A percentile compares a stretch with the other conserved stretches of the same genome.
Conservation (phyloP, 2,329 filamentous ascomycete species). For the Aspergillus flavus region DNA sequence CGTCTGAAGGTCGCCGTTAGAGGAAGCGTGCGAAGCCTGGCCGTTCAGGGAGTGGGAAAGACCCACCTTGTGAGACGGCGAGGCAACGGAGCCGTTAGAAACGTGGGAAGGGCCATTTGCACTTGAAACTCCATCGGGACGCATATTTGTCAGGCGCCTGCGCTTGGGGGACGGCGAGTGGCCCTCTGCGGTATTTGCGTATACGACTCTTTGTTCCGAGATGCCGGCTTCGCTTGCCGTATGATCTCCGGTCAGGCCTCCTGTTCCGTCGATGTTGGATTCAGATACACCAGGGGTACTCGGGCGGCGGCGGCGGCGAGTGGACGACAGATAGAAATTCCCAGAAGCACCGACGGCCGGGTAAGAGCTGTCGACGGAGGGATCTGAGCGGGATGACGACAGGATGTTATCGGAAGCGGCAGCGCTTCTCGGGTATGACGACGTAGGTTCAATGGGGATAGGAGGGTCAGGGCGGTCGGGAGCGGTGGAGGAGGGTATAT, state of each 20-base stretch:
- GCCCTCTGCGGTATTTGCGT: constrained; percentile 31
- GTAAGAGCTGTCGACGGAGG: constrained; percentile 12
- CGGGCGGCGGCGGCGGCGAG: constrained; percentile 36
- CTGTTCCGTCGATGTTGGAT: constrained; percentile 22
- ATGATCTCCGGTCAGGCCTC: constrained; percentile 26
- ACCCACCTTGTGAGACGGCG: constrained; percentile 52
- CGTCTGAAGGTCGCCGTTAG: constrained; percentile 41
- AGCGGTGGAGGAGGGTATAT: constrained; percentile 62
- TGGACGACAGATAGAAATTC: constrained; percentile 18
- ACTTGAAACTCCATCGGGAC: constrained; percentile 59
- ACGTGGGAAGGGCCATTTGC: constrained; percentile 59
- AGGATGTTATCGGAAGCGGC: constrained; percentile 28
- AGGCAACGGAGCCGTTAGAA: constrained; percentile 58
- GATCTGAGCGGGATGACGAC: constrained; percentile 23
- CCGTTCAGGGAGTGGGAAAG: constrained; percentile 57
- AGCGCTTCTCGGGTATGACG: constrained; percentile 33
- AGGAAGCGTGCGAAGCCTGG: constrained; percentile 43
- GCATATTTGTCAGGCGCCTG: constrained; percentile 64
- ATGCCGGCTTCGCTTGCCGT: constrained; percentile 30
- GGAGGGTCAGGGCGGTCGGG: constrained; percentile 68
- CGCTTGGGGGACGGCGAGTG: constrained; percentile 56
- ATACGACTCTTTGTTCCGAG: constrained; percentile 27
- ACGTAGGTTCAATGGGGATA: constrained; percentile 54
- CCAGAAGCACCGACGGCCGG: constrained; percentile 15
- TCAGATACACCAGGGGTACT: constrained; percentile 32